Percentiles rank a stretch among this genome's conserved stretches.
These are phyloP conservation scores for Microdochium paspali DNA, from an alignment of 2,329 filamentous ascomycete species.

Conservation along the genomic window DNA sequence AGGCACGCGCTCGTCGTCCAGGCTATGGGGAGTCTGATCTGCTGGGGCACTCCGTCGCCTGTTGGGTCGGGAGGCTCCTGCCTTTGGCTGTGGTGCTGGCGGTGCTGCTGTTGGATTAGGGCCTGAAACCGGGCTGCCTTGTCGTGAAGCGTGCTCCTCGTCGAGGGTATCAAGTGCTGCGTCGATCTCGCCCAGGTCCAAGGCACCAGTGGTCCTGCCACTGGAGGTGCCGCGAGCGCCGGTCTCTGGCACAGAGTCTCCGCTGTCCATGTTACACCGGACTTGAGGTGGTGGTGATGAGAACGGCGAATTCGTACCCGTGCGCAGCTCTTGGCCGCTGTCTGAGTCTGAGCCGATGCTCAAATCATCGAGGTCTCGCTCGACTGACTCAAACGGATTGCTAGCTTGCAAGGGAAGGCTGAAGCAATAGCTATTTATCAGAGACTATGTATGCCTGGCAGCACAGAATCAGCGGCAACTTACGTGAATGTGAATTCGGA, in stretches of 20 bases:
- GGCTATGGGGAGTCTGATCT: constrained; percentile 2
- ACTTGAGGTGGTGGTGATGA: not conserved
- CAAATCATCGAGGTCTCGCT: not conserved
- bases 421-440: not conserved
- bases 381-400: not conserved
- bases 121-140: not conserved
- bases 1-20: constrained; percentile 21
- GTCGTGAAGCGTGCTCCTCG: not conserved
- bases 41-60: not conserved
- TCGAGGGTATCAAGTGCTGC: not conserved
- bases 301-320: not conserved
- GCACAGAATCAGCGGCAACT: too few relatives aligned
- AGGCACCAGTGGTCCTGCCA: not conserved
- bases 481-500: too few relatives aligned
- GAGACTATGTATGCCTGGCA: too few relatives aligned
- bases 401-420: not conserved
- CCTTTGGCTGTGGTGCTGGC: not conserved
- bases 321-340: not conserved
- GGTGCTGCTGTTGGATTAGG: not conserved
- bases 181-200: not conserved
- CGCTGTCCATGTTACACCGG: not conserved
- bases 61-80: not conserved
- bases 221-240: not conserved
- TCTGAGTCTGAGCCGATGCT: not conserved
- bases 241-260: too few relatives aligned